These are phyloP conservation scores for Rhododendron molle DNA, from an alignment of 148 eudicot genomes.

Conservation along the genomic window DNA sequence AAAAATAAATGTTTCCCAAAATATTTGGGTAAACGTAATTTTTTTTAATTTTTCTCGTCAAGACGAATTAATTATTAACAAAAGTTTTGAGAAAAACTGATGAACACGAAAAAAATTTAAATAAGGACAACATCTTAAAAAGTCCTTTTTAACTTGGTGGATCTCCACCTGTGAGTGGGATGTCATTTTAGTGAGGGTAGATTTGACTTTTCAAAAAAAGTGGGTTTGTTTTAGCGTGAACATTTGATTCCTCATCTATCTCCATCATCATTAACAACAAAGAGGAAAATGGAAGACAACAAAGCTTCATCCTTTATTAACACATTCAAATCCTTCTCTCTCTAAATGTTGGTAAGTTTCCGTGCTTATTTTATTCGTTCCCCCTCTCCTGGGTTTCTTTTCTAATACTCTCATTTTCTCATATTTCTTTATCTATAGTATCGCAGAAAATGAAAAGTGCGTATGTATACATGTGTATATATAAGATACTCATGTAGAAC, in stretches of 20 bases:
- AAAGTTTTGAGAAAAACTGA: too few relatives aligned
- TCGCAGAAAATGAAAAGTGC: not conserved
- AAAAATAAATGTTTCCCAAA: too few relatives aligned
- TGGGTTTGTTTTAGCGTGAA: conserved; percentile 4
- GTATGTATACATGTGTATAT: not conserved
- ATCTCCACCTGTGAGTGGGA: not conserved
- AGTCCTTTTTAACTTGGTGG: too few relatives aligned
- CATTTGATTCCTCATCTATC: not conserved
- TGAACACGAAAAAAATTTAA: too few relatives aligned
- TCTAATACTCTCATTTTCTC: not conserved
- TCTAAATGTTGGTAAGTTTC: conserved; percentile 17
- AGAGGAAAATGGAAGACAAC: not conserved
- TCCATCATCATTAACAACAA: not conserved
- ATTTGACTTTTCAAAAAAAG: not conserved
- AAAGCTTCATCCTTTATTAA: conserved; percentile 8
- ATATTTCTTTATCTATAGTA: not conserved
- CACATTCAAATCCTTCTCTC: conserved; percentile 7
- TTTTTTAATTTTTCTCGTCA: too few relatives aligned
- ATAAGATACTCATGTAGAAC: not conserved
- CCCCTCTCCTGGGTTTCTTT: conserved; percentile 8
- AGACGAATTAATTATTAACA: too few relatives aligned
- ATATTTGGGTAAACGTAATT: too few relatives aligned
- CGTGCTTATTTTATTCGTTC: conserved; percentile 15
- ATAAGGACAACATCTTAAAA: too few relatives aligned
- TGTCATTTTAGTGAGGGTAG: not conserved